These are phyloP conservation scores for Pochonia chlamydosporia DNA, from an alignment of 2,329 filamentous ascomycete species.

Conservation along the genomic window DNA sequence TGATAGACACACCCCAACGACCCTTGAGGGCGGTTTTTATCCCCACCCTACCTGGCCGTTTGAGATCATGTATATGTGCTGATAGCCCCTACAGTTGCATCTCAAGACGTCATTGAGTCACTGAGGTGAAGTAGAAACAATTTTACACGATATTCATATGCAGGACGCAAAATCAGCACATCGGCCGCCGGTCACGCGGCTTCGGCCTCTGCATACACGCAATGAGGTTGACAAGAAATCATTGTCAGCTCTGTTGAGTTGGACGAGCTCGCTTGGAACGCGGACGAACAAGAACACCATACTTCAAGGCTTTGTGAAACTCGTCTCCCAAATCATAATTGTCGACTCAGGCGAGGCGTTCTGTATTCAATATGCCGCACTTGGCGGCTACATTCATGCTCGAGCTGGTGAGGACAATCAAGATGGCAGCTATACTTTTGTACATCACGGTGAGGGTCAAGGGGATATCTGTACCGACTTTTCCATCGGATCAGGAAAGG, in stretches of 20 bases:
- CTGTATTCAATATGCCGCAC: conserved; percentile 8
- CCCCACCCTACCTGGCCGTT: neutral
- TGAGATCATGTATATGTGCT: neutral
- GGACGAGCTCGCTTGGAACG: conserved; percentile 6
- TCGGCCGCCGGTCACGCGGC: conserved; percentile 12
- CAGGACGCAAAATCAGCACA: conserved; percentile 1
- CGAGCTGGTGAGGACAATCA: neutral
- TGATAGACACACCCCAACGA: neutral
- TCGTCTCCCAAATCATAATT: conserved; percentile 9
- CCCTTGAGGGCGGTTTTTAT: neutral
- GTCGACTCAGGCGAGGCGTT: conserved; percentile 9
- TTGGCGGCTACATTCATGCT: conserved; percentile 1
- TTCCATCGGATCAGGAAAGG: conserved; percentile 9
- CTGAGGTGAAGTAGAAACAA: neutral
- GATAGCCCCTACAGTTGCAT: neutral
- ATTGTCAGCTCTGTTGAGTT: neutral
- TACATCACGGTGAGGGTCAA: neutral
- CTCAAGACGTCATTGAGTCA: neutral
- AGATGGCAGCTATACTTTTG: neutral
- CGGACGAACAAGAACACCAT: conserved; percentile 5
- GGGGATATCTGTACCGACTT: conserved; percentile 9
- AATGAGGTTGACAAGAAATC: neutral
- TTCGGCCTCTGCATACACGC: conserved; percentile 13
- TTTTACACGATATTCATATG: neutral
- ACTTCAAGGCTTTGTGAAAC: conserved; percentile 9